These are phyloP conservation scores for Fragaria nilgerrensis DNA, from an alignment of 306 rosid species.

Conservation along the genomic window DNA sequence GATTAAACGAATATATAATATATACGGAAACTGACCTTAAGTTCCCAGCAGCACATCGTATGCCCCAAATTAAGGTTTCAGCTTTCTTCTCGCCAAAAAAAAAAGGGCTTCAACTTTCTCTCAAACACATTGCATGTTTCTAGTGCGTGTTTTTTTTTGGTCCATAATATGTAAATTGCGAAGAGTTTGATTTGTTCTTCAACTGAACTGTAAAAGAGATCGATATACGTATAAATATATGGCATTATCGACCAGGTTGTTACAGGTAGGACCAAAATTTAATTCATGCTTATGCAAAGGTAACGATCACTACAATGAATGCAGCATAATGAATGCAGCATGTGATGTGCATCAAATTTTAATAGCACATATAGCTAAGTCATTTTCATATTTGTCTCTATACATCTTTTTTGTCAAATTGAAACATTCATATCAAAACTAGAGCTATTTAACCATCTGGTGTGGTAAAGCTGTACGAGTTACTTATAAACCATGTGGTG, in stretches of 20 bases:
- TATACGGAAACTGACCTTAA: too few relatives aligned
- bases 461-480: too few relatives aligned
- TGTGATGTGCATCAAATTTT: background rate
- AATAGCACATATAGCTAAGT: background rate
- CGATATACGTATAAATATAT: background rate
- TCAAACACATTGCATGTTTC: too few relatives aligned
- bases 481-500: too few relatives aligned
- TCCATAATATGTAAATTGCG: too few relatives aligned
- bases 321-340: slow-evolving; percentile 2
- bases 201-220: background rate
- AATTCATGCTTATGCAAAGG: background rate
- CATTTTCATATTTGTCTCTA: background rate
- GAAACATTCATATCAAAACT: background rate
- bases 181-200: background rate
- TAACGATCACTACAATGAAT: background rate
- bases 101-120: too few relatives aligned
- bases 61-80: too few relatives aligned
- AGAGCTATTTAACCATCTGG: background rate
- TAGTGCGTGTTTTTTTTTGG: too few relatives aligned
- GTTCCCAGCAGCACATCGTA: too few relatives aligned
- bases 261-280: slow-evolving; percentile 8
- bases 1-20: too few relatives aligned
- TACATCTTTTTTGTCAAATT: background rate
- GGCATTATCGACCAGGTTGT: slow-evolving; percentile 1
- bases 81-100: too few relatives aligned